Evolutionary conservation across 805 yeast genomes (phyloP).

Genomic region (Sugiyamaella americana): DNA sequence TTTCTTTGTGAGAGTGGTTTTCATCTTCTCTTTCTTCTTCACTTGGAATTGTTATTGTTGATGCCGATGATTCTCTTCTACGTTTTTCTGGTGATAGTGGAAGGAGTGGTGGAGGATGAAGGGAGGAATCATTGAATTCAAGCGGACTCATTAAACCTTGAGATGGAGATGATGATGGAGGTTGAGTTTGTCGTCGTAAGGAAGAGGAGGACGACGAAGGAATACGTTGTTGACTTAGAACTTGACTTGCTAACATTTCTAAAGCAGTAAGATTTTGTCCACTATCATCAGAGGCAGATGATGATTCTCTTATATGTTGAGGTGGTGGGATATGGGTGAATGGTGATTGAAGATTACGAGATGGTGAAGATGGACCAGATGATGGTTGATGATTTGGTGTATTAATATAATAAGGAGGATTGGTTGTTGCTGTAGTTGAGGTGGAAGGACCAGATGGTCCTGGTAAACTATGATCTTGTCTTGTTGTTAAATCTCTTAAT

Average conservation of each 20-base stretch:
- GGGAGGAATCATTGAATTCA: slow-evolving; percentile 11
- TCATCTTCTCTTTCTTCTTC: slow-evolving; percentile 27
- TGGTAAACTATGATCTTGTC: no score
- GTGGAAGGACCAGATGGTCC: not conserved
- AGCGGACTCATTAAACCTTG: slow-evolving; percentile 23
- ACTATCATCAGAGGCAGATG: not conserved
- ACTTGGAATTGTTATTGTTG: slow-evolving; percentile 31
- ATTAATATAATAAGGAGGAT: not conserved
- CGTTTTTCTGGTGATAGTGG: slow-evolving; percentile 21
- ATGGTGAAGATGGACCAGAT: slow-evolving; percentile 7
- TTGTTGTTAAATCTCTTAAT: slow-evolving; percentile 21
- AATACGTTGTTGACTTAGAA: slow-evolving; percentile 34
- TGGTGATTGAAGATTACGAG: not conserved
- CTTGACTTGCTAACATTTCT: slow-evolving; percentile 52
- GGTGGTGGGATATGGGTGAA: slow-evolving; percentile 6
- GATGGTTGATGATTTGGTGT: slow-evolving; percentile 1
- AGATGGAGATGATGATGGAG: not conserved
- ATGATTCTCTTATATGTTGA: slow-evolving; percentile 4
- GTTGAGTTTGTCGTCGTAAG: not conserved
- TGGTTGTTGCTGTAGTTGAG: not conserved
- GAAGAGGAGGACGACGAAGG: slow-evolving; percentile 1
- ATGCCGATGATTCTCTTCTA: slow-evolving; percentile 32
- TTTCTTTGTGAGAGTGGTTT: slow-evolving; percentile 14
- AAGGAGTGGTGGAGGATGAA: not conserved
- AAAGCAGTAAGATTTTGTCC: slow-evolving; percentile 41